These are phyloP conservation scores for Exophiala sp. DNA, from an alignment of 2,329 filamentous ascomycete genomes.

Conservation along the genomic window DNA sequence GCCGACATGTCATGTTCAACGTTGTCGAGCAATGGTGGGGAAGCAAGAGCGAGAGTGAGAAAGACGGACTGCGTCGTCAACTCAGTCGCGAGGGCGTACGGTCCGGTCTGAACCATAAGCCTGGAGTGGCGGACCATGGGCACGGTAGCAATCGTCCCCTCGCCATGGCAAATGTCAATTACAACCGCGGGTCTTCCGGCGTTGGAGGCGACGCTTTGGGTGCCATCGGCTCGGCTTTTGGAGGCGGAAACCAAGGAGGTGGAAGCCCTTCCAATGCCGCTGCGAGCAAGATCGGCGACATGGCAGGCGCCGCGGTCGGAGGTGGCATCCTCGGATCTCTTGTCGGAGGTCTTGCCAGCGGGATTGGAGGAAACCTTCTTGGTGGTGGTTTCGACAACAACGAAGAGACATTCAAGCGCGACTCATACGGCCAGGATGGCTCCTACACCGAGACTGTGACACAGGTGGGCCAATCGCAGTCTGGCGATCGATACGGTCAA, in stretches of 20 bases:
- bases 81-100: slow-evolving; percentile 72
- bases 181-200: slow-evolving; percentile 28
- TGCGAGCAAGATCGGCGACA: slow-evolving; percentile 36
- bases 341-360: slow-evolving; percentile 60
- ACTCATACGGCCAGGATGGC: slow-evolving; percentile 53
- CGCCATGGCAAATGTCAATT: slow-evolving; percentile 53
- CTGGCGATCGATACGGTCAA: slow-evolving; percentile 36
- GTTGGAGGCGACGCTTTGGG: slow-evolving; percentile 33
- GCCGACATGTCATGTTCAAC: slow-evolving; percentile 70
- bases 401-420: slow-evolving; percentile 50
- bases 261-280: slow-evolving; percentile 7
- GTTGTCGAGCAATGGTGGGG: slow-evolving; percentile 80
- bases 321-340: slow-evolving; percentile 60
- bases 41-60: slow-evolving; percentile 55
- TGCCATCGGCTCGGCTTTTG: slow-evolving; percentile 28
- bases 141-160: slow-evolving; percentile 80
- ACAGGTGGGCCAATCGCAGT: slow-evolving; percentile 36
- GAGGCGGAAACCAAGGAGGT: slow-evolving; percentile 15
- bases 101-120: slow-evolving; percentile 76
- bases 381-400: slow-evolving; percentile 53
- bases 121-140: slow-evolving; percentile 74
- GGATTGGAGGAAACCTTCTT: slow-evolving; percentile 52
- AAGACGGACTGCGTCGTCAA: slow-evolving; percentile 64
- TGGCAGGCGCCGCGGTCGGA: slow-evolving; percentile 55
- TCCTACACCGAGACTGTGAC: slow-evolving; percentile 57